Evolutionary conservation across 352 stramenopile species (phyloP).

Genomic region (Chrysophaeum taylorii): DNA sequence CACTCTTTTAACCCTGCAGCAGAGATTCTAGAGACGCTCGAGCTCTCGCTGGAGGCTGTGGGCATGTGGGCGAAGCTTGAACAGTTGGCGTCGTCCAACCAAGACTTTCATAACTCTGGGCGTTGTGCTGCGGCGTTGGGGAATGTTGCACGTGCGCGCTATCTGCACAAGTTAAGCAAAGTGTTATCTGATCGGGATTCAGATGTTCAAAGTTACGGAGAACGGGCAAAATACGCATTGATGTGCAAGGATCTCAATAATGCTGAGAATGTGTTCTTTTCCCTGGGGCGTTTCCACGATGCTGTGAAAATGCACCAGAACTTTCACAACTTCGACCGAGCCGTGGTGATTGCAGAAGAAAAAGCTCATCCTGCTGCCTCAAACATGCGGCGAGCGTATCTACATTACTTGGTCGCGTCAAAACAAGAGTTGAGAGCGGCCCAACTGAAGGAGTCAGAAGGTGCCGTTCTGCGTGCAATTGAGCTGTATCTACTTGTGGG

Average conservation of each 20-base stretch:
- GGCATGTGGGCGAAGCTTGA: constrained; percentile 84
- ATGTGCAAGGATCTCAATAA: constrained; percentile 75
- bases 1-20: constrained; percentile 72
- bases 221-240: constrained; percentile 61
- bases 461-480: constrained; percentile 72
- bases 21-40: constrained; percentile 76
- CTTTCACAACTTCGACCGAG: constrained; percentile 82
- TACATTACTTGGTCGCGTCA: constrained; percentile 76
- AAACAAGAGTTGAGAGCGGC: constrained; percentile 80
- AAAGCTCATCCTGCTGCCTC: constrained; percentile 60
- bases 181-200: constrained; percentile 54
- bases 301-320: constrained; percentile 87
- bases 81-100: constrained; percentile 62
- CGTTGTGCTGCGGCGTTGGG: constrained; percentile 74
- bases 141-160: constrained; percentile 69
- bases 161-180: constrained; percentile 76
- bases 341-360: constrained; percentile 74
- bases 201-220: constrained; percentile 65
- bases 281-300: constrained; percentile 75
- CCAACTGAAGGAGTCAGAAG: constrained; percentile 74
- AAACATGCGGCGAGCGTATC: constrained; percentile 76
- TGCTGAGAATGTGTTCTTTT: constrained; percentile 76
- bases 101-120: constrained; percentile 74
- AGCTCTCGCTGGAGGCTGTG: constrained; percentile 70
- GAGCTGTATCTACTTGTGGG: constrained; percentile 82